phyloP scores from a whole-genome alignment of 345 rosid genomes.

The Acer negundo region DNA sequence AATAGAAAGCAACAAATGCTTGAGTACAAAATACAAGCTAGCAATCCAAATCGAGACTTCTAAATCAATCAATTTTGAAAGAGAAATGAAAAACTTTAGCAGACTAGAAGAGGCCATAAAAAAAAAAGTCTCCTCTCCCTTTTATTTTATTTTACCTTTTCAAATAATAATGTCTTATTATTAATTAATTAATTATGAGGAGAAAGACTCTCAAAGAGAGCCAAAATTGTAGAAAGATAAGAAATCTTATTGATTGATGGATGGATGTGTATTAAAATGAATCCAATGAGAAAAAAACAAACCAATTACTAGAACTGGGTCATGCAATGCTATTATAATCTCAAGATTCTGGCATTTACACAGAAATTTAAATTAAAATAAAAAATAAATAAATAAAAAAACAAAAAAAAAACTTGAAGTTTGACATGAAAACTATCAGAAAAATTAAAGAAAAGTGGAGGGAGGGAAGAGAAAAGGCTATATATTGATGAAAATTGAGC shows the following conservation, averaged over 20 bases:
- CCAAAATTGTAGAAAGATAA: slow-evolving; percentile 5
- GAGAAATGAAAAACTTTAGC: not conserved
- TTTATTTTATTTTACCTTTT: too few species aligned
- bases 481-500: too few species aligned
- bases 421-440: too few species aligned
- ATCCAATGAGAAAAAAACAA: not conserved
- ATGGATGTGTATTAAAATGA: slow-evolving; percentile 3
- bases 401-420: too few species aligned
- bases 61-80: not conserved
- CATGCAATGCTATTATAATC: not conserved
- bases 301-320: not conserved
- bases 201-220: not conserved
- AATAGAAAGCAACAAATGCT: not conserved
- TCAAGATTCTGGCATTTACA: slow-evolving; percentile 4
- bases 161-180: not conserved
- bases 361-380: not conserved
- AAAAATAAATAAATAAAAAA: too few species aligned
- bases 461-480: too few species aligned
- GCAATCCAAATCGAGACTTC: not conserved
- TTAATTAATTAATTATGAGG: not conserved
- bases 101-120: too few species aligned
- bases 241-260: slow-evolving; percentile 12
- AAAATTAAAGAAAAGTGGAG: too few species aligned
- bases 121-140: not conserved
- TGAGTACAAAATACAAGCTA: not conserved